Percentiles rank a stretch among this genome's conserved stretches.
Evolutionary conservation across 371 early-diverging fungal species (phyloP).

Genomic region (Circinella minor): DNA sequence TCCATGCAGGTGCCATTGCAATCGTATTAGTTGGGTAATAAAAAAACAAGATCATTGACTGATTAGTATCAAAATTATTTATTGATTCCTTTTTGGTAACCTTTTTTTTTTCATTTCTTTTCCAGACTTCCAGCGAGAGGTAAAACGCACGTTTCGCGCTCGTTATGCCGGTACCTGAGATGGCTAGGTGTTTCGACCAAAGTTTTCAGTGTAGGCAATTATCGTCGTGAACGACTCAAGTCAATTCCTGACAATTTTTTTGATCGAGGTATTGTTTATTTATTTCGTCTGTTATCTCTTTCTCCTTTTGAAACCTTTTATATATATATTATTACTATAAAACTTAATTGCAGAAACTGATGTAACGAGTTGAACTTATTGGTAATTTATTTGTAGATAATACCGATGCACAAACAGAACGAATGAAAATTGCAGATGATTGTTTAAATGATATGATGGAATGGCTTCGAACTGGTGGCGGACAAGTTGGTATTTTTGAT

Average conservation of each 20-base stretch:
- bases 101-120: neutral
- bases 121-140: constrained; percentile 90
- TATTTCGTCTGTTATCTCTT: neutral
- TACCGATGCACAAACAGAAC: constrained; percentile 56
- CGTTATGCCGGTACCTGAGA: constrained; percentile 89
- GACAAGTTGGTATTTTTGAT: constrained; percentile 91
- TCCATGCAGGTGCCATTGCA: constrained; percentile 84
- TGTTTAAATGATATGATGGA: constrained; percentile 86
- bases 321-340: neutral
- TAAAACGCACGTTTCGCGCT: constrained; percentile 86
- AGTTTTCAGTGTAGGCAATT: constrained; percentile 98
- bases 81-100: neutral
- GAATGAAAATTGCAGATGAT: constrained; percentile 66
- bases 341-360: too few species aligned
- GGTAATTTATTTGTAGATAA: constrained; percentile 50
- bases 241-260: constrained; percentile 81
- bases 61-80: neutral
- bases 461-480: constrained; percentile 78
- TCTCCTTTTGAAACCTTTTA: neutral
- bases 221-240: constrained; percentile 88
- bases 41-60: neutral
- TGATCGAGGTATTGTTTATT: constrained; percentile 68
- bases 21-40: constrained; percentile 83
- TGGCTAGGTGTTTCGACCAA: constrained; percentile 94
- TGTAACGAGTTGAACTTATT: too few species aligned